Evolutionary conservation across 805 yeast species (phyloP), one percentile per base, ranked within the genome.

Genomic region (Candida michaelii): DNA sequence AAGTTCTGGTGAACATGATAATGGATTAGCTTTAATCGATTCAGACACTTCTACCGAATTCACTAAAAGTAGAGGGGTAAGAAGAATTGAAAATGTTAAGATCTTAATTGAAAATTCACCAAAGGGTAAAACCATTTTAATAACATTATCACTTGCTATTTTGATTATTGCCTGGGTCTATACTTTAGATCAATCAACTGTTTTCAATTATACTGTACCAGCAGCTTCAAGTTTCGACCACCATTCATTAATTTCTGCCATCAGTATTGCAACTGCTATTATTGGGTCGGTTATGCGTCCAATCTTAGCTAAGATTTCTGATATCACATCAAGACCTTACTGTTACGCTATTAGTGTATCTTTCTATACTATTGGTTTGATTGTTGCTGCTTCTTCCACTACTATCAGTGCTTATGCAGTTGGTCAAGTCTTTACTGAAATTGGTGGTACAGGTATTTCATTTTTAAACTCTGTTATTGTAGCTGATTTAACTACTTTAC

Each of bases 151-250:
- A 10, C 29, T 27, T 36, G 53, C 56, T 3, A 46, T 58, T 29
- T 54, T 55, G 35, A 39, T 52, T 18, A 42, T 52, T 43, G 51
- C 63, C 3, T 63, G 65, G 66, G 53, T 50, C 10, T 34, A 44
- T 19, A 43, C 63, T 15, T 53, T 66, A 15, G 67, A 66, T 40
- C 45, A 54, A 15, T 43, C 56, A 5, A 64, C 71, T 23, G 61
- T 68, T 6, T 56, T 44, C 23, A 59, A 50, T 43, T 65, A 63
- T 43, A 48, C 55, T 9, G 73, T 74, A 12, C 63, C 56, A 43
- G 62, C 60, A 7, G 51, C 62, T 12, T 54, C 60, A 4, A 43
- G 51, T 30, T 57, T 48, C 38, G 21, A 40, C 16, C 34, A 43
- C 10, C 62, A 57, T 45, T 50, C 63, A 1, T 44, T 49, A 47